phyloP scores from a whole-genome alignment of 1,284 basidiomycete species.

The Porodaedalea pini region DNA sequence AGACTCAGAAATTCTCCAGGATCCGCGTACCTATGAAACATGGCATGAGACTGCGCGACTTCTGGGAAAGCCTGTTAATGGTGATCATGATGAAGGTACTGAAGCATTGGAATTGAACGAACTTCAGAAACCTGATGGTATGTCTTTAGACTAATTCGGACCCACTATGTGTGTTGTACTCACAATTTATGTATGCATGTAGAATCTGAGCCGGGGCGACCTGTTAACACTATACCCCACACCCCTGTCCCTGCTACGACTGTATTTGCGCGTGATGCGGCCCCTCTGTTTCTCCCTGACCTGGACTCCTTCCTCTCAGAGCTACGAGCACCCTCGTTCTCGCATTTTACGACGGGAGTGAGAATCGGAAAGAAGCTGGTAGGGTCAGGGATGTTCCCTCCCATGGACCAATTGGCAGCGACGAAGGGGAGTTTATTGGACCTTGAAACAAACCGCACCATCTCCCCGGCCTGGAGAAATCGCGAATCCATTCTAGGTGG shows the following conservation, averaged over 20 bases:
- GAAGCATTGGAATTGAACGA: not conserved
- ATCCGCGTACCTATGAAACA: not conserved
- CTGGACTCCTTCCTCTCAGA: conserved; percentile 55
- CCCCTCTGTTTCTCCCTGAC: conserved; percentile 53
- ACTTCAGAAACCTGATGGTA: conserved; percentile 5
- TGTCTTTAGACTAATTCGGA: not conserved
- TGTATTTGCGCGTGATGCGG: conserved; percentile 53
- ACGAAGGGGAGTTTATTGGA: conserved; percentile 51
- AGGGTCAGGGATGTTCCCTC: conserved; percentile 48
- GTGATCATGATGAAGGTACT: no score
- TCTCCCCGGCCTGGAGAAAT: conserved; percentile 52
- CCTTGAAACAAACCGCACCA: conserved; percentile 49
- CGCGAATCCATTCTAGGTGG: conserved; percentile 47
- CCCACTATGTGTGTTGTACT: not conserved
- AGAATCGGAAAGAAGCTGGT: conserved; percentile 23
- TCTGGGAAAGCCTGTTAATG: not conserved
- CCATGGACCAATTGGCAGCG: conserved; percentile 52
- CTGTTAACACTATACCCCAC: conserved; percentile 29
- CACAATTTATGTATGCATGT: not conserved
- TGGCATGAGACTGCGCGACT: not conserved
- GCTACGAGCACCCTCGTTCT: conserved; percentile 41
- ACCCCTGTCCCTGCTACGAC: conserved; percentile 51
- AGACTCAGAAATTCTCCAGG: not conserved
- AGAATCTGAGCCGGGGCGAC: not conserved
- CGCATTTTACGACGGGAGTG: conserved; percentile 29